Evolutionary conservation across 2,329 filamentous ascomycete genomes (phyloP).

Genomic region (Aspergillus ibericus): DNA sequence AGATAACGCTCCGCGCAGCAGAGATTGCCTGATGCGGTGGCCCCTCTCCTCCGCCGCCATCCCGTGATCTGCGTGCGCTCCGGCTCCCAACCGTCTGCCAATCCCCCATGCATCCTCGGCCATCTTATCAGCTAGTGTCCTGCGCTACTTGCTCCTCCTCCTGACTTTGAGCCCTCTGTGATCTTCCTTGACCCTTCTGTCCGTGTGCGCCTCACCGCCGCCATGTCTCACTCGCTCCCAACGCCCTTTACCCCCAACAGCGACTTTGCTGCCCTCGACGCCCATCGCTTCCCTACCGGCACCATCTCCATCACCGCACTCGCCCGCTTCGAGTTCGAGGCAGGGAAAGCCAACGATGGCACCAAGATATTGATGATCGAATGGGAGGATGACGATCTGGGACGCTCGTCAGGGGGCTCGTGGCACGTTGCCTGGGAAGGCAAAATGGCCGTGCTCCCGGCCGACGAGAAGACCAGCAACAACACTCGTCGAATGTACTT

Average conservation of each 20-base stretch:
- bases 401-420: slow-evolving; percentile 47
- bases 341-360: slow-evolving; percentile 72
- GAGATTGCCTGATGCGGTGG: neutral
- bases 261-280: slow-evolving; percentile 34
- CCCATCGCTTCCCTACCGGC: slow-evolving; percentile 26
- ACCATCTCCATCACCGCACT: slow-evolving; percentile 58
- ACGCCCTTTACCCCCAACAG: slow-evolving; percentile 33
- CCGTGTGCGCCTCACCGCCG: neutral
- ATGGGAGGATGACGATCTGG: slow-evolving; percentile 68
- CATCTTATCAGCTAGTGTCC: slow-evolving; percentile 2
- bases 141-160: neutral
- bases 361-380: slow-evolving; percentile 94
- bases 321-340: slow-evolving; percentile 84
- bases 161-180: slow-evolving; percentile 1
- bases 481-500: slow-evolving; percentile 71
- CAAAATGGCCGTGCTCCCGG: slow-evolving; percentile 69
- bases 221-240: slow-evolving; percentile 17
- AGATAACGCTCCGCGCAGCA: neutral
- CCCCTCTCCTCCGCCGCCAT: neutral
- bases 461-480: slow-evolving; percentile 58
- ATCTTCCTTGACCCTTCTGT: neutral
- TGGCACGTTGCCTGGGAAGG: slow-evolving; percentile 86
- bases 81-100: neutral
- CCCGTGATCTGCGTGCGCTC: slow-evolving; percentile 1
- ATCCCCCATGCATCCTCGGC: neutral